Evolutionary conservation across 2,329 filamentous ascomycete species (phyloP), one percentile per base, ranked within the genome.

Genomic region (Penicillium nordicum): DNA sequence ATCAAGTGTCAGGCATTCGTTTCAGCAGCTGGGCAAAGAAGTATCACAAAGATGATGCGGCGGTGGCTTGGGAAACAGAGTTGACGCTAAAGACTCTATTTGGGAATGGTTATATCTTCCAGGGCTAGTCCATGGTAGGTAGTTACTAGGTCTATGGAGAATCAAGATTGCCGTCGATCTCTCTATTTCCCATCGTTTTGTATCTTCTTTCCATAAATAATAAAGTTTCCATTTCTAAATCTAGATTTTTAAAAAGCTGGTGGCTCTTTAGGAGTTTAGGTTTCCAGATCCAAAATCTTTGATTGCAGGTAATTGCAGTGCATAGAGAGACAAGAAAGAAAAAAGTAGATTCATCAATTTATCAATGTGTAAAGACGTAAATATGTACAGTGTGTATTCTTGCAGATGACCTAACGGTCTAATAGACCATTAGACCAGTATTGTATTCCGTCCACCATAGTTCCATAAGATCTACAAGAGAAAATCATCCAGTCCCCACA

Each of bases 11-110:
- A 27, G 25, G 40, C 27, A 27, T 30, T 38, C 29, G 36, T 21
- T 7, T 51, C 40, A n/a, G 23, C 29, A 12, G n/a, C 29, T 29
- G 34, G 47, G 47, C 37, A 38, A 38, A 55, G 44, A 25, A 43
- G 30, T 25, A 37, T 50, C 34, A 32, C 9, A 14, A 29, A 32
- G 18, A 32, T 25, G 30, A 32, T 29, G 21, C 18, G 7, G 29
- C 18, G n/a, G 29, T 61, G 53, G 58, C 58, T 58, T 54, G 18
- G 23, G 10, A 38, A 61, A 62, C 55, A 61, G 53, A 54, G 61
- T 63, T 63, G 46, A 58, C 59, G 57, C 61, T 63, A 63, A 53
- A 27, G 57, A 58, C 55, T 63, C 54, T 62, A 58, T 58, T 60
- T 55, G 21, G 40, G 32, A 14, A 32, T 36, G 30, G 30, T 7